phyloP scores from a whole-genome alignment of 495 filamentous ascomycete genomes.

The Neurospora africana region DNA sequence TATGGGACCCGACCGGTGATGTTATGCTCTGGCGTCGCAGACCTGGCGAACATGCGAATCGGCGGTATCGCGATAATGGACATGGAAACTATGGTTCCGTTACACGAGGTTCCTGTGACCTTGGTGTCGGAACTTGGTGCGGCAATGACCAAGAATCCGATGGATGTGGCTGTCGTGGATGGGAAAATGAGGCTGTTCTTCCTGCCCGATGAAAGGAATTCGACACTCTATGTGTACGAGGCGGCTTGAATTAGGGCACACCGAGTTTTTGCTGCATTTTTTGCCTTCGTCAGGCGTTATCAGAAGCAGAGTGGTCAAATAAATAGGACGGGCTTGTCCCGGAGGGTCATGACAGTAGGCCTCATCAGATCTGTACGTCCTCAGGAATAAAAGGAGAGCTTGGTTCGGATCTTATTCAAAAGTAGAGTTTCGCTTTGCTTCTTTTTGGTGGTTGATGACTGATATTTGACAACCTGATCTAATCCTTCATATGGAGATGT shows the following conservation, averaged over 20 bases:
- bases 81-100: slow-evolving; percentile 20
- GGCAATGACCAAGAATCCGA: slow-evolving; percentile 26
- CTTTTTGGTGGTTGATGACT: background rate
- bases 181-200: slow-evolving; percentile 27
- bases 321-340: too few relatives aligned
- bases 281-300: background rate
- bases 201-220: slow-evolving; percentile 26
- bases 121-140: slow-evolving; percentile 20
- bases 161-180: slow-evolving; percentile 25
- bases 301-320: too few relatives aligned
- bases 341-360: too few relatives aligned
- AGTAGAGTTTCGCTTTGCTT: background rate
- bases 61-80: slow-evolving; percentile 30
- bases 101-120: slow-evolving; percentile 27
- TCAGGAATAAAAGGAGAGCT: too few relatives aligned
- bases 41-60: slow-evolving; percentile 14
- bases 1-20: slow-evolving; percentile 18
- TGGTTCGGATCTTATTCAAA: too few relatives aligned
- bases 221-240: slow-evolving; percentile 29
- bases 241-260: slow-evolving; percentile 5
- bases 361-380: too few relatives aligned
- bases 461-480: background rate
- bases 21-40: slow-evolving; percentile 27
- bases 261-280: too few relatives aligned
- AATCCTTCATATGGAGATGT: background rate